Evolutionary conservation across 2,329 filamentous ascomycete species (phyloP), one percentile per base, ranked within the genome.

Genomic region (Claviceps fusiformis): DNA sequence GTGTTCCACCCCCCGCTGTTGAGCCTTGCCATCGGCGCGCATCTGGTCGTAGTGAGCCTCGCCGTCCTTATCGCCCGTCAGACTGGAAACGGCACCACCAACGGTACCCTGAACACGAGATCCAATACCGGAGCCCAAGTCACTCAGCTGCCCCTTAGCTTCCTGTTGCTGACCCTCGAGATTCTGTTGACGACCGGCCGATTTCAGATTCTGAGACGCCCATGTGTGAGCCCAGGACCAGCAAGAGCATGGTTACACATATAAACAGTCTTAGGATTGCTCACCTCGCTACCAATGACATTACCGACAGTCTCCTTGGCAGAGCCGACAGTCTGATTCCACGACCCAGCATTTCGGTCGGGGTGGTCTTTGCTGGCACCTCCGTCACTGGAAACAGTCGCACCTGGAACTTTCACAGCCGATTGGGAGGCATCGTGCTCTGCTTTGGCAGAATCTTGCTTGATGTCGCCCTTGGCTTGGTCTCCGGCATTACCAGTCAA

Each of bases 251-350:
- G 44, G 17, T 50, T 5, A 11, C 15, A n/a, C 39, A 19, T 41
- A 15, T n/a, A 19, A 29, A 52, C 24, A 24, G 17, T 2, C 3
- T 8, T 9, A 29, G 46, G 3, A 24, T 11, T 51, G 63, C 71
- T 60, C 67, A 80, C 79, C 71, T 93, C 85, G 59, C 81, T 83
- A 57, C 91, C 92, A 31, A 92, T 61, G 5, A 92, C 63, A 19
- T 84, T 83, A 56, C 92, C 92, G 1, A 93, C 59, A 5, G 83
- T 75, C 68, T 96, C 89, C 75, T 96, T 96, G 47, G 84, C 84
- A 1, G 86, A 81, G 53, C 91, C 92, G n/a, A 91, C 66, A 5
- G 89, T 95, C 73, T 96, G 91, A 74, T 95, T 89, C 83, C 86
- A 95, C 19, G 78, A 77, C 47, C 92, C 91, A 19, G 80, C 68